Base-by-base conservation (phyloP, 2,329 filamentous ascomycete species). In the Venturia asperata region DNA sequence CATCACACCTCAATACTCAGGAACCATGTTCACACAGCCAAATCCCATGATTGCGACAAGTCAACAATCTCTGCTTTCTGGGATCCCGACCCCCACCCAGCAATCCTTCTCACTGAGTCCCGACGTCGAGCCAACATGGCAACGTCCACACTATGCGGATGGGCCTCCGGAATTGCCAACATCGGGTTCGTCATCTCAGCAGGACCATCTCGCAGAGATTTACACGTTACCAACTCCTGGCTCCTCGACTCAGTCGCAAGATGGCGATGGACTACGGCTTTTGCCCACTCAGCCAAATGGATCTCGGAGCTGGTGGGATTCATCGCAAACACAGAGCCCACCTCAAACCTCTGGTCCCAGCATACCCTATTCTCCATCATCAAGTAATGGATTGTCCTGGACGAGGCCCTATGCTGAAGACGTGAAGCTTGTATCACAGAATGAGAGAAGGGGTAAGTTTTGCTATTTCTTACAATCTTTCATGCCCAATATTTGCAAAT, bases 1-100 rank as follows among this genome's bases (percentile, higher is more conserved):
- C 19, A 47, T 52, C 39, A 61, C 64, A 11, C 63, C 63, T 30
- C 63, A 64, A 15, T 60, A 64, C 30, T 19, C 19, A 6, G 43
- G 34, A n/a, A 3, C 13, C n/a, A 52, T 52, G 21, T 64, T 42
- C 19, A 13, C 42, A 17, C 63, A 64, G 43, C 42, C 13, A 34
- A 47, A 15, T 39, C 24, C 61, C 0, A 52, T 63, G 61, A 19
- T 30, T 2, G 11, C 43, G 17, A 41, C 30, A n/a, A 19, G 19
- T 13, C 62, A 63, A 13, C 47, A 63, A 9, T 4, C 43, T 27
- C 19, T 39, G 3, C 27, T 39, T 24, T 63, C 43, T 30, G 42
- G 45, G 3, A 13, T 37, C 11, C 62, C 62, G 21, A 63, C 47
- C n/a, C 42, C 62, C 5, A 52, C 45, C 10, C 19, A 21, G 45